These are phyloP conservation scores for Chimonanthus praecox DNA, from an alignment of 164 flowering plant species.

Conservation along the genomic window DNA sequence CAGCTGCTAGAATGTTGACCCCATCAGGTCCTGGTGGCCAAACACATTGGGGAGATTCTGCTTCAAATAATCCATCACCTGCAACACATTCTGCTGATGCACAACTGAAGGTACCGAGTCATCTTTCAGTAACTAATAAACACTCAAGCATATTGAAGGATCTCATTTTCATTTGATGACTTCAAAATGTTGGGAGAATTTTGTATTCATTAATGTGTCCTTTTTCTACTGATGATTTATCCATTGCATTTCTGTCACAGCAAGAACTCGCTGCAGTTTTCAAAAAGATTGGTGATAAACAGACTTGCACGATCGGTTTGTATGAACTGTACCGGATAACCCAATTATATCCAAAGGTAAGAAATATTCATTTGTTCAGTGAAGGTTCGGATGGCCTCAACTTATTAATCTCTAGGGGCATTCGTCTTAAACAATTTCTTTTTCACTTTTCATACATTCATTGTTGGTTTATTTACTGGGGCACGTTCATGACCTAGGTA, in stretches of 20 bases:
- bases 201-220: neutral
- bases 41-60: conserved; percentile 92
- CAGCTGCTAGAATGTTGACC: conserved; percentile 97
- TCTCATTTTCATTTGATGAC: neutral
- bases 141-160: neutral
- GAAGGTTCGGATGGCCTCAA: neutral
- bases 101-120: conserved; percentile 69
- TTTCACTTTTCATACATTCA: too few relatives aligned
- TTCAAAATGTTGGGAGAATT: neutral
- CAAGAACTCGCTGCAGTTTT: conserved; percentile 99
- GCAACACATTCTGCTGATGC: conserved; percentile 91
- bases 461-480: neutral
- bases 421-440: neutral
- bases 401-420: neutral
- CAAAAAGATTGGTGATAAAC: conserved; percentile 98
- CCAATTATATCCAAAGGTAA: conserved; percentile 89
- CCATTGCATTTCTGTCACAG: conserved; percentile 29
- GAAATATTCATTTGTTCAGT: neutral
- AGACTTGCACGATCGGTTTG: conserved; percentile 90
- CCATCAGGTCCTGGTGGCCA: conserved; percentile 88
- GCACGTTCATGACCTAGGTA: neutral
- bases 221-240: neutral
- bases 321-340: conserved; percentile 91
- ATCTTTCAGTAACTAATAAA: neutral
- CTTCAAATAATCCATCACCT: conserved; percentile 65